These are phyloP conservation scores for Colletotrichum abscissum DNA, from an alignment of 2,329 filamentous ascomycete species.

Conservation along the genomic window DNA sequence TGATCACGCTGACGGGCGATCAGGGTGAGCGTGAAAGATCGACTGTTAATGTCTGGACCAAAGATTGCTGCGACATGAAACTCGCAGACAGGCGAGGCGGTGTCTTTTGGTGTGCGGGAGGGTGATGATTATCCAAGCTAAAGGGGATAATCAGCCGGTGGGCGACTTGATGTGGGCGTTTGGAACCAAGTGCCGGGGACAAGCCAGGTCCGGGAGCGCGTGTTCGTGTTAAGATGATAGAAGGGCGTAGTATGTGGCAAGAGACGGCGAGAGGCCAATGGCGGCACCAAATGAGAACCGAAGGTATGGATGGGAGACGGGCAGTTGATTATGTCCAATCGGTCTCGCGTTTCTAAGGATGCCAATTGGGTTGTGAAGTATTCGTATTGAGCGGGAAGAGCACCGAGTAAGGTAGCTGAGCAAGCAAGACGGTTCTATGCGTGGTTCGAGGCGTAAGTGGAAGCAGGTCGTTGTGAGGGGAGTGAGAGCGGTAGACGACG, in stretches of 20 bases:
- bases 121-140: not conserved
- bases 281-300: not conserved
- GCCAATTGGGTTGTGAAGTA: not conserved
- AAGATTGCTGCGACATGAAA: slow-evolving; percentile 6
- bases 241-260: not conserved
- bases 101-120: not conserved
- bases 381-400: not conserved
- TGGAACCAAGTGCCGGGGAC: slow-evolving; percentile 10
- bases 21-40: slow-evolving; percentile 10
- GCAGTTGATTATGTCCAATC: not conserved
- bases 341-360: not conserved
- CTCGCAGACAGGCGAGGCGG: not conserved
- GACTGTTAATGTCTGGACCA: not conserved
- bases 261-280: not conserved
- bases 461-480: not conserved
- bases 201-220: slow-evolving; percentile 22
- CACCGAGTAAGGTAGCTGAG: not conserved
- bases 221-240: slow-evolving; percentile 29
- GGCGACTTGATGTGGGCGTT: not conserved
- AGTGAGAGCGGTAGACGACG: not conserved
- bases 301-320: not conserved
- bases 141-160: not conserved
- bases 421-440: not conserved
- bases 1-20: slow-evolving; percentile 6
- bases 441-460: not conserved